phyloP scores from a whole-genome alignment of 2,329 filamentous ascomycete species.

The Aspergillus niger region DNA sequence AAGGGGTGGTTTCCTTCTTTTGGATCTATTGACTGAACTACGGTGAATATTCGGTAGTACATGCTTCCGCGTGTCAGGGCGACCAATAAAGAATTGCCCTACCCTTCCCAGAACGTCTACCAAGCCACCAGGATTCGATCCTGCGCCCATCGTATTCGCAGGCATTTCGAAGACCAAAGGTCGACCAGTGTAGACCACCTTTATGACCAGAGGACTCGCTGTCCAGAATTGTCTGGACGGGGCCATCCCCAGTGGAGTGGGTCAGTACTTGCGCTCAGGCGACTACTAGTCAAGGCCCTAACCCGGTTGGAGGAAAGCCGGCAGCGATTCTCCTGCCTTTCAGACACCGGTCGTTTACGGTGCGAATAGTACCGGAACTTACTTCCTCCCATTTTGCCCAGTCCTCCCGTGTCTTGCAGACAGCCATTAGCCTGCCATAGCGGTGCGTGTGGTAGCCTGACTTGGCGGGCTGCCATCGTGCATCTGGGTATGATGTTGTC shows the following conservation, averaged over 20 bases:
- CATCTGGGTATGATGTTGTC: background rate
- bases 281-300: background rate
- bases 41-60: background rate
- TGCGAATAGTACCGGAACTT: background rate
- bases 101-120: background rate
- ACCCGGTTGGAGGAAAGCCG: slow-evolving; percentile 1
- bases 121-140: background rate
- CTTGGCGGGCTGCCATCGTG: background rate
- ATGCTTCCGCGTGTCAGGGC: background rate
- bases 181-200: too few species aligned
- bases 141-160: background rate
- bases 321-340: background rate
- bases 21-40: background rate
- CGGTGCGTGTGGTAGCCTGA: background rate
- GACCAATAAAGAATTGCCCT: background rate
- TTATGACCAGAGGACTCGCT: background rate
- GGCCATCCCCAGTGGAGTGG: background rate
- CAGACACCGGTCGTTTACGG: slow-evolving; percentile 1
- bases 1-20: background rate
- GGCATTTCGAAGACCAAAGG: background rate
- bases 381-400: background rate
- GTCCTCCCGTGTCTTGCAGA: background rate
- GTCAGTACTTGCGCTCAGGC: background rate
- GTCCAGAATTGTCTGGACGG: background rate
- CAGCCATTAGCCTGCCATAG: background rate